Evolutionary conservation across 495 filamentous ascomycete species (phyloP).

Genomic region (Hypoxylon crocopeplum): DNA sequence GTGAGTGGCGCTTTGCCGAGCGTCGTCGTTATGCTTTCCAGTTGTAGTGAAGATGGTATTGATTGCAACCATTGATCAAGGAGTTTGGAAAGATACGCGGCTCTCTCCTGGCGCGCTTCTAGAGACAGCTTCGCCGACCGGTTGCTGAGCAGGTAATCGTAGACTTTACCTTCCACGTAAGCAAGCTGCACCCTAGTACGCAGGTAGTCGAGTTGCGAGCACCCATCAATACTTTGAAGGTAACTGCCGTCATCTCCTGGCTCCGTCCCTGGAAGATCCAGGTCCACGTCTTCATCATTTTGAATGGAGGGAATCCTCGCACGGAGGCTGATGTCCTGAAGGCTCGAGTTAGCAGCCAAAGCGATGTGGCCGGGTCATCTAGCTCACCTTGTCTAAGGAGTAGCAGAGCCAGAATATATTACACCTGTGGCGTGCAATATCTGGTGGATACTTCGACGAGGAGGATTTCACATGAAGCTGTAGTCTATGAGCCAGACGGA

Average conservation of each 20-base stretch:
- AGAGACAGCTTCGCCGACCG: conserved; percentile 33
- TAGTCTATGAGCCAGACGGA: conserved; percentile 39
- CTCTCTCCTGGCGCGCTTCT: conserved; percentile 25
- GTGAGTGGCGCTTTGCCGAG: conserved; percentile 26
- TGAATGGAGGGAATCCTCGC: conserved; percentile 41
- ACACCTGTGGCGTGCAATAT: conserved; percentile 35
- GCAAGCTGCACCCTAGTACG: conserved; percentile 38
- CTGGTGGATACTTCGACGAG: conserved; percentile 24
- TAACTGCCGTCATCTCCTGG: conserved; percentile 28
- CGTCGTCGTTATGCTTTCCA: conserved; percentile 24
- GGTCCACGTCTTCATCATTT: conserved; percentile 39
- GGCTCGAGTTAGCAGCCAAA: background rate
- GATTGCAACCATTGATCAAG: conserved; percentile 37
- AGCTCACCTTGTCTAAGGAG: conserved; percentile 37
- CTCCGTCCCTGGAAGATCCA: conserved; percentile 31
- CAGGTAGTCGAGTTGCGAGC: conserved; percentile 36
- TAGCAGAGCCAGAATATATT: conserved; percentile 46
- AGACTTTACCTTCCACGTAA: conserved; percentile 38
- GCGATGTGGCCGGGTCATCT: no score
- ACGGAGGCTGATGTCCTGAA: conserved; percentile 37
- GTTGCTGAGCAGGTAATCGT: conserved; percentile 41
- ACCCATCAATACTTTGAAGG: conserved; percentile 36
- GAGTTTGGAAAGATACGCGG: conserved; percentile 23
- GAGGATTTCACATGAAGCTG: conserved; percentile 32
- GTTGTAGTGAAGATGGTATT: conserved; percentile 34